Conservation (phyloP, 2,329 filamentous ascomycete genomes). For the Aspergillus neotritici region DNA sequence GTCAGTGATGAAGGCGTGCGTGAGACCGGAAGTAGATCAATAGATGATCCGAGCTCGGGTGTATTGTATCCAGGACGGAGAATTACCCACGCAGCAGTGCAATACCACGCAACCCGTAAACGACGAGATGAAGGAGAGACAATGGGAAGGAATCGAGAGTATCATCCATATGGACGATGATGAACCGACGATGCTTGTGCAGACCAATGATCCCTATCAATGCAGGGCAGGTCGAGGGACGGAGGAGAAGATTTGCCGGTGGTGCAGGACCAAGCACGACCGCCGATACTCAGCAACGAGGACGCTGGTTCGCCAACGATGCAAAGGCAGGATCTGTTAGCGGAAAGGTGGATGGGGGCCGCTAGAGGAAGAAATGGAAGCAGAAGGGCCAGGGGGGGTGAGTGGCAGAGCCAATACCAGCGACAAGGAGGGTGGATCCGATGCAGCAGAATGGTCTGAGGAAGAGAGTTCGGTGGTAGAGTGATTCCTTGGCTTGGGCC, state of each 20-base stretch:
- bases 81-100: too few relatives aligned
- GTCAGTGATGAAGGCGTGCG: too few relatives aligned
- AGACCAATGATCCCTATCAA: too few relatives aligned
- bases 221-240: conserved; percentile 9
- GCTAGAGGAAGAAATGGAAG: conserved; percentile 16
- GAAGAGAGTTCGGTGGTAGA: conserved; percentile 5
- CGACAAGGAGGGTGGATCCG: conserved; percentile 22
- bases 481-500: too few relatives aligned
- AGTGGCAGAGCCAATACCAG: conserved; percentile 26
- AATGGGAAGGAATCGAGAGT: too few relatives aligned
- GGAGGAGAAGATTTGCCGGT: conserved; percentile 17
- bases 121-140: too few relatives aligned
- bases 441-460: conserved; percentile 27
- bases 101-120: too few relatives aligned
- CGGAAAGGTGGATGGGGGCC: conserved; percentile 10
- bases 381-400: conserved; percentile 12
- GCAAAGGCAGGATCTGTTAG: conserved; percentile 12
- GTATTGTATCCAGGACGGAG: too few relatives aligned
- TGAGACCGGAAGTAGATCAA: too few relatives aligned
- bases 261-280: conserved; percentile 16
- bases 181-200: too few relatives aligned
- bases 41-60: too few relatives aligned
- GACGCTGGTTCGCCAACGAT: conserved; percentile 17
- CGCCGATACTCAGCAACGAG: conserved; percentile 13
- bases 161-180: too few relatives aligned